Conservation (phyloP, 257 asterid species). For the Euphrasia confusa region DNA sequence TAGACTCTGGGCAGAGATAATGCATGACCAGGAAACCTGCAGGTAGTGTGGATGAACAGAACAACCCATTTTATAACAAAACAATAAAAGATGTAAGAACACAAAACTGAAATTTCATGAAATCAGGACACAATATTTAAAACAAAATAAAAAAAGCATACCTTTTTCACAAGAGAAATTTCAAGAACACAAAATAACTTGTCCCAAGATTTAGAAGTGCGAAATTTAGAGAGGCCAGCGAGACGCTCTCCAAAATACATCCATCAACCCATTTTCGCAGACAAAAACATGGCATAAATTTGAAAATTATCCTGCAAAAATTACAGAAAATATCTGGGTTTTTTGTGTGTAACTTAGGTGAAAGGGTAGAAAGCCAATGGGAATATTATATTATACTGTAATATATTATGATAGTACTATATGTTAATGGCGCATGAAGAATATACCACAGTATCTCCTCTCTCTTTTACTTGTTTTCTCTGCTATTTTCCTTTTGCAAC, state of each 20-base stretch:
- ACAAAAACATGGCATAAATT: conserved; percentile 44
- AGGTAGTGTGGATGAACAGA: neutral
- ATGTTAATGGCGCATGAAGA: conserved; percentile 29
- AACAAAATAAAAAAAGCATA: conserved; percentile 2
- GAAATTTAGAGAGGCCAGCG: conserved; percentile 76
- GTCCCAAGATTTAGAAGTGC: conserved; percentile 18
- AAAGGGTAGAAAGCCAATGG: conserved; percentile 16
- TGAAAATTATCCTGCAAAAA: neutral
- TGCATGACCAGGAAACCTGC: conserved; percentile 33
- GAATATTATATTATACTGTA: neutral
- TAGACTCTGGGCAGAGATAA: neutral
- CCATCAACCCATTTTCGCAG: conserved; percentile 54
- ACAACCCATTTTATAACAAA: neutral
- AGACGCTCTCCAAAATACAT: conserved; percentile 76
- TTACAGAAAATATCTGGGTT: conserved; percentile 3
- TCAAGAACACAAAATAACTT: conserved; percentile 22
- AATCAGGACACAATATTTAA: neutral
- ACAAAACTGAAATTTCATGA: neutral
- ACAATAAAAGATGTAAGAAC: neutral
- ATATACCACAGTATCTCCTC: conserved; percentile 56
- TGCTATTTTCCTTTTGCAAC: neutral
- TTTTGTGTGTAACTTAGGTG: conserved; percentile 13
- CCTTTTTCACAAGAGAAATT: conserved; percentile 23
- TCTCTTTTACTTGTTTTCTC: neutral
- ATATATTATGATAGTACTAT: neutral